Evolutionary conservation across 2,329 filamentous ascomycete genomes (phyloP).

Genomic region (Xylariales sp.): DNA sequence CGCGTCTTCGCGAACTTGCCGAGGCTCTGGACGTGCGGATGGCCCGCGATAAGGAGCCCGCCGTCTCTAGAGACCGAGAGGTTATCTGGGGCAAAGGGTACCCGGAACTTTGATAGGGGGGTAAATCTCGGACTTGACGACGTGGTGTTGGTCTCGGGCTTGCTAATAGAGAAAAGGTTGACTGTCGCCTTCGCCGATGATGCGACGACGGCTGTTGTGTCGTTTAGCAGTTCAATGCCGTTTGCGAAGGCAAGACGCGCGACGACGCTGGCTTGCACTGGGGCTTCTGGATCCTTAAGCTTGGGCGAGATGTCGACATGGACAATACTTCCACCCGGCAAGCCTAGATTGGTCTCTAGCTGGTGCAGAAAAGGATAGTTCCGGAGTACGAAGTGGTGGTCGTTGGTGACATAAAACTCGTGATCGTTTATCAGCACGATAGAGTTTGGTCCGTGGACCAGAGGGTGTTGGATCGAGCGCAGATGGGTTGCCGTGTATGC

Average conservation of each 20-base stretch:
- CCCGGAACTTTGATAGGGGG: slow-evolving; percentile 33
- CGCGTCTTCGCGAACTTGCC: slow-evolving; percentile 50
- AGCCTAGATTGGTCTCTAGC: slow-evolving; percentile 52
- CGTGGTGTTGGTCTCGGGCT: slow-evolving; percentile 1
- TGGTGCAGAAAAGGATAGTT: slow-evolving; percentile 44
- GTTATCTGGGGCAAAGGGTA: slow-evolving; percentile 57
- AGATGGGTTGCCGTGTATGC: slow-evolving; percentile 51
- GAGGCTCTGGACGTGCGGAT: slow-evolving; percentile 52
- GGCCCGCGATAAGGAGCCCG: slow-evolving; percentile 55
- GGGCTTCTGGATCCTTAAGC: slow-evolving; percentile 30
- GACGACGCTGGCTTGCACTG: slow-evolving; percentile 45
- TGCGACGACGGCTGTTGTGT: slow-evolving; percentile 54
- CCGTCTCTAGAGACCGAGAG: slow-evolving; percentile 49
- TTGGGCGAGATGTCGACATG: slow-evolving; percentile 49
- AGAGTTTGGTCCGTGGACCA: slow-evolving; percentile 55
- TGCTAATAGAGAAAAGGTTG: slow-evolving; percentile 48
- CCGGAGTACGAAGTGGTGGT: slow-evolving; percentile 51
- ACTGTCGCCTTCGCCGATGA: slow-evolving; percentile 49
- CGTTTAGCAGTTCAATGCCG: slow-evolving; percentile 55
- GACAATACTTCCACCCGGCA: slow-evolving; percentile 52
- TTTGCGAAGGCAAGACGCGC: slow-evolving; percentile 55
- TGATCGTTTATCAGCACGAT: slow-evolving; percentile 51
- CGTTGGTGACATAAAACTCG: slow-evolving; percentile 57
- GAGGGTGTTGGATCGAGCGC: slow-evolving; percentile 53
- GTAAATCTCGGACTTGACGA: slow-evolving; percentile 28